Evolutionary conservation across 2,329 filamentous ascomycete species (phyloP), one percentile per base, ranked within the genome.

Genomic region (Claviceps pusilla): DNA sequence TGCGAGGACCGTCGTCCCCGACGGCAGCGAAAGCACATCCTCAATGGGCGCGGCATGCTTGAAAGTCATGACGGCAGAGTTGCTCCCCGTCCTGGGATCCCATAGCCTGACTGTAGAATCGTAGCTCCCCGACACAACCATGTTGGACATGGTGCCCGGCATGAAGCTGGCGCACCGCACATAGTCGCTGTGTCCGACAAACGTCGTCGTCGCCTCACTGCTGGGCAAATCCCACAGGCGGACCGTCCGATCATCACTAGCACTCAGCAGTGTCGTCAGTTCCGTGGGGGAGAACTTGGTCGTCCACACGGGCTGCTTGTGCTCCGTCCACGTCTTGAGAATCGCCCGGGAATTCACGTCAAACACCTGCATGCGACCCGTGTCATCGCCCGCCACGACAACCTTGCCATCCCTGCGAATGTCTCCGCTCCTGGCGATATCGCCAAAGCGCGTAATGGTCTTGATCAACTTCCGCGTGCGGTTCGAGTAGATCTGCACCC

Each of bases 231-330:
- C 91, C 94, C 94, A 98, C 55, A 97, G 71, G 53, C 90, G 80
- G 52, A 98, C 90, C 3, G 90, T 96, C 62, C 84, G 83, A 71
- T 98, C 93, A 68, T 98, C 93, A 66, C 87, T 89, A 52, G 87
- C 86, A 64, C 86, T 94, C 77, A 98, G 84, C 56, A 97, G 73
- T 3, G 82, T 82, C 0, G 93, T 98, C 59, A 90, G 77, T 57
- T 93, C 85, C n/a, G 78, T 79, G 1, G 89, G 89, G n/a, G 87
- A 91, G 78, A 94, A 98, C 68, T 85, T 85, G 48, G 89, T 91
- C 29, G 85, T 82, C 84, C 91, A 96, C 29, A 95, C 88, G 14
- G 93, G 88, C 75, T 95, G 90, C 72, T 89, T 90, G 73, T 97
- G 91, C 61, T 90, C 82, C 59, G 84, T 83, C 91, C 93, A 98